Conservation (phyloP, 2,329 filamentous ascomycete species). For the Talaromyces sp. region DNA sequence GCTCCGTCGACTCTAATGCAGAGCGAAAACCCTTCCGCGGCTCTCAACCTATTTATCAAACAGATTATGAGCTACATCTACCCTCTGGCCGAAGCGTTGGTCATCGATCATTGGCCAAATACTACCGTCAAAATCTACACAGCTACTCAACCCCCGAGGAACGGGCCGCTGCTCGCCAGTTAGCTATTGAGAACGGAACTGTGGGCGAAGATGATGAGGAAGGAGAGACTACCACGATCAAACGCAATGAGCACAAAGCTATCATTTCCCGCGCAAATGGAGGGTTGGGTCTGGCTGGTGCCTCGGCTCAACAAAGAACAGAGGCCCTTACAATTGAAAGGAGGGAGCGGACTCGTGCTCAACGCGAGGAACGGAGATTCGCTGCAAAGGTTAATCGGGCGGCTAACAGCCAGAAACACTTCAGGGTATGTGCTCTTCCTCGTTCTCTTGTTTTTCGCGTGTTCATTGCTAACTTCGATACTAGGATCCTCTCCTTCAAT, state of each 20-base stretch:
- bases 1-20: conserved; percentile 77
- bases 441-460: background rate
- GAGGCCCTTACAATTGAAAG: conserved; percentile 63
- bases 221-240: conserved; percentile 44
- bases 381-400: conserved; percentile 67
- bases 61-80: conserved; percentile 89
- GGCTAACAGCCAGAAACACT: conserved; percentile 73
- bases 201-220: conserved; percentile 28
- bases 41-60: conserved; percentile 72
- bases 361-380: conserved; percentile 57
- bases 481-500: conserved; percentile 51
- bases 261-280: conserved; percentile 65
- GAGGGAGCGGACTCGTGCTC: conserved; percentile 61
- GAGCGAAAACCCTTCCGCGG: conserved; percentile 69
- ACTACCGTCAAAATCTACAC: conserved; percentile 88
- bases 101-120: conserved; percentile 78
- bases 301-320: conserved; percentile 68
- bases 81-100: conserved; percentile 85
- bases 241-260: conserved; percentile 45
- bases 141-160: conserved; percentile 76
- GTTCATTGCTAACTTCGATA: conserved; percentile 17
- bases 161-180: conserved; percentile 59
- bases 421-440: conserved; percentile 48
- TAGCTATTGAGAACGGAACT: conserved; percentile 51
- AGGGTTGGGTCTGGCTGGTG: conserved; percentile 71